Evolutionary conservation across 2,329 filamentous ascomycete species (phyloP).

Genomic region (Ophidiomyces ophidiicola): DNA sequence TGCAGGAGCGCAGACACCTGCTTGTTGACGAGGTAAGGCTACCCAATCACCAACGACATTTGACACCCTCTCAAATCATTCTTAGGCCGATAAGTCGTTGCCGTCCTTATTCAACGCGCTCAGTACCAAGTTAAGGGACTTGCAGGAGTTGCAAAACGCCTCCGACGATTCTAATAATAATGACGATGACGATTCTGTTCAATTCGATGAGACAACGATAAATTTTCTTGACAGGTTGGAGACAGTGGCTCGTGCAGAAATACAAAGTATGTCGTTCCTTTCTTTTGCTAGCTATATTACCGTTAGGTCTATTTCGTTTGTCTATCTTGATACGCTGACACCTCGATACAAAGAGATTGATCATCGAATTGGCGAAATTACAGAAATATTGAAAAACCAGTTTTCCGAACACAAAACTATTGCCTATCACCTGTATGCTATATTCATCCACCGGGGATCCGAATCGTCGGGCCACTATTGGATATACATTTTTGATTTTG

Average conservation of each 20-base stretch:
- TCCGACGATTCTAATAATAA: slow-evolving; percentile 18
- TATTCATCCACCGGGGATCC: slow-evolving; percentile 71
- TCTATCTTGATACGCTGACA: neutral
- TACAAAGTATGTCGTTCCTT: slow-evolving; percentile 29
- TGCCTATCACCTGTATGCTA: slow-evolving; percentile 74
- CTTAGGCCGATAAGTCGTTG: slow-evolving; percentile 22
- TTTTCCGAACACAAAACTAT: slow-evolving; percentile 54
- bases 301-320: neutral
- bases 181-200: slow-evolving; percentile 33
- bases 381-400: slow-evolving; percentile 41
- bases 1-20: slow-evolving; percentile 39
- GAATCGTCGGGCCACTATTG: slow-evolving; percentile 79
- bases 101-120: slow-evolving; percentile 24
- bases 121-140: slow-evolving; percentile 33
- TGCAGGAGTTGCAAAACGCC: slow-evolving; percentile 30
- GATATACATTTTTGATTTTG: slow-evolving; percentile 91
- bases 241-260: slow-evolving; percentile 34
- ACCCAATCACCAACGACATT: neutral
- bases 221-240: slow-evolving; percentile 36
- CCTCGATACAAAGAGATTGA: slow-evolving; percentile 22
- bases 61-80: slow-evolving; percentile 10
- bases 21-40: slow-evolving; percentile 26
- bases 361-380: slow-evolving; percentile 35
- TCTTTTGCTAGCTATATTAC: neutral
- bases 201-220: slow-evolving; percentile 33